Evolutionary conservation across 1,284 basidiomycete species (phyloP).

Genomic region (Ustilago xerochloae): DNA sequence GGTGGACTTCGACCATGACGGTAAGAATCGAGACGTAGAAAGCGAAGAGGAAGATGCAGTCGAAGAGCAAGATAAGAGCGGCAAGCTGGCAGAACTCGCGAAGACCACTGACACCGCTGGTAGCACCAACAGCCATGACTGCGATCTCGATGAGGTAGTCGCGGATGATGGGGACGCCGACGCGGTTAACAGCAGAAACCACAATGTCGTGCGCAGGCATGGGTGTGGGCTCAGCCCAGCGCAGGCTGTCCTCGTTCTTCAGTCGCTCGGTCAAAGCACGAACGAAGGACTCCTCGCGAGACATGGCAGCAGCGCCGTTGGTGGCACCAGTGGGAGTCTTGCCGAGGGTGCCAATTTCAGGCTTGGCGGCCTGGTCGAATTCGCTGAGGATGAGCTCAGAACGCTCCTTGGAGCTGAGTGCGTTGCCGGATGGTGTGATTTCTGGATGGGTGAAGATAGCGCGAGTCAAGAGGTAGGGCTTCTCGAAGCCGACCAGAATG

Average conservation of each 20-base stretch:
- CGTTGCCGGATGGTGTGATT: slow-evolving; percentile 69
- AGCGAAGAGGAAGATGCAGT: slow-evolving; percentile 88
- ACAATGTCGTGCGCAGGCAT: slow-evolving; percentile 84
- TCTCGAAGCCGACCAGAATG: slow-evolving; percentile 97
- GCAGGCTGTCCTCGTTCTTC: slow-evolving; percentile 67
- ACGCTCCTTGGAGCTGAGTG: slow-evolving; percentile 21
- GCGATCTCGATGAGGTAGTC: slow-evolving; percentile 93
- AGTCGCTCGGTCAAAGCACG: slow-evolving; percentile 67
- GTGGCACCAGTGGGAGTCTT: slow-evolving; percentile 28
- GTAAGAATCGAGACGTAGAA: slow-evolving; percentile 89
- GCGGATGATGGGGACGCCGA: slow-evolving; percentile 84
- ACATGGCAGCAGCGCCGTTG: slow-evolving; percentile 32
- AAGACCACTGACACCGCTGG: slow-evolving; percentile 86
- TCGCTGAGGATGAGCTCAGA: slow-evolving; percentile 48
- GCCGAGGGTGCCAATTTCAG: slow-evolving; percentile 35
- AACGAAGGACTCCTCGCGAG: slow-evolving; percentile 62
- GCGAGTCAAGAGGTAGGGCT: slow-evolving; percentile 89
- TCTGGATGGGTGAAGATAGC: slow-evolving; percentile 90
- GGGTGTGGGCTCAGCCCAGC: slow-evolving; percentile 70
- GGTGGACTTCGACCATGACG: slow-evolving; percentile 88
- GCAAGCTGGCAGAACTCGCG: slow-evolving; percentile 95
- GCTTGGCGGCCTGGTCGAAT: slow-evolving; percentile 41
- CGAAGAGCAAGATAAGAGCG: slow-evolving; percentile 83
- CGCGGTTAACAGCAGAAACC: slow-evolving; percentile 81
- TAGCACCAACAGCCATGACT: slow-evolving; percentile 86